Conservation (phyloP, 2,329 filamentous ascomycete species). For the Aspergillus proliferans region DNA sequence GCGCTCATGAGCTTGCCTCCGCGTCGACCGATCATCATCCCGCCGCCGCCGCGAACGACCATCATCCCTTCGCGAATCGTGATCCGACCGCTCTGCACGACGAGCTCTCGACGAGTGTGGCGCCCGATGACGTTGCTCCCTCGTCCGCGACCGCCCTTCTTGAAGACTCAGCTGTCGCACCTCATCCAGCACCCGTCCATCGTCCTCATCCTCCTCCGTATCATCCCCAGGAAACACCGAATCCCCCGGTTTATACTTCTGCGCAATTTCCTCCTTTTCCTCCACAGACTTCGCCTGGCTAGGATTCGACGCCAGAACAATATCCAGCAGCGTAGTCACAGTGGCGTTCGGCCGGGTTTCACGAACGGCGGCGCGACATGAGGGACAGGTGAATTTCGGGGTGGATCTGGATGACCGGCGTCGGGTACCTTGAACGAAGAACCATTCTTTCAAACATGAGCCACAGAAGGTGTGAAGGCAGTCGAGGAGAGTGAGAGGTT, state of each 20-base stretch:
- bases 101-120: conserved; percentile 20
- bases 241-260: conserved; percentile 75
- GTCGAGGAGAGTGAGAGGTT: conserved; percentile 84
- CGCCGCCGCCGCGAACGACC: conserved; percentile 29
- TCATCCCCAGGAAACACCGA: conserved; percentile 62
- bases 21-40: conserved; percentile 27
- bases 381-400: conserved; percentile 76
- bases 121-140: conserved; percentile 20
- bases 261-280: conserved; percentile 70
- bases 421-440: conserved; percentile 65
- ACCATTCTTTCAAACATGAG: conserved; percentile 94
- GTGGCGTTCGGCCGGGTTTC: conserved; percentile 86
- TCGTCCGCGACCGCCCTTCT: conserved; percentile 23
- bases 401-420: conserved; percentile 41
- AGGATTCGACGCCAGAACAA: conserved; percentile 76
- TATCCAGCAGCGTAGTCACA: conserved; percentile 81
- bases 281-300: conserved; percentile 60
- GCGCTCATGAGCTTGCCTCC: conserved; percentile 21
- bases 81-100: conserved; percentile 33
- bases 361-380: conserved; percentile 80
- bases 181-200: conserved; percentile 63
- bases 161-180: conserved; percentile 68
- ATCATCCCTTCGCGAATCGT: conserved; percentile 33
- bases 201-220: conserved; percentile 50
- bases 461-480: conserved; percentile 96